phyloP scores from a whole-genome alignment of 2,329 filamentous ascomycete genomes.

The Arthrobotrys pseudoclavata region DNA sequence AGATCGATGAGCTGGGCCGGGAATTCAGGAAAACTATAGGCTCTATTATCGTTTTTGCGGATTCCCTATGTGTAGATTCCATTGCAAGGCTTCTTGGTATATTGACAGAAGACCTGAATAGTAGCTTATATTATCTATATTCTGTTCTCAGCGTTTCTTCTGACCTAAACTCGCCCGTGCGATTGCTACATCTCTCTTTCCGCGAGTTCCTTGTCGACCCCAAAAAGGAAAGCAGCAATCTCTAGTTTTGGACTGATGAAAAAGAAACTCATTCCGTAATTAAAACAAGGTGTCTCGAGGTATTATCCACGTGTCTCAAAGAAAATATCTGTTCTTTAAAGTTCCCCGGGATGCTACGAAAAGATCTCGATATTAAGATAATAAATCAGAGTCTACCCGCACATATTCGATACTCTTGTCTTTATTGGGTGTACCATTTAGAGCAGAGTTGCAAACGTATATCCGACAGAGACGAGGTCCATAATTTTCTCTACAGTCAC shows the following conservation, averaged over 20 bases:
- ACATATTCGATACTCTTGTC: slow-evolving; percentile 23
- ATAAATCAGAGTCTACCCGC: not conserved
- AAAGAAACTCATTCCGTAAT: slow-evolving; percentile 4
- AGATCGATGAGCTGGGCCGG: not conserved
- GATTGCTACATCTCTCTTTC: slow-evolving; percentile 28
- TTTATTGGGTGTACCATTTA: slow-evolving; percentile 26
- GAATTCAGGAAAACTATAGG: slow-evolving; percentile 19
- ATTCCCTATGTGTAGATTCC: not conserved
- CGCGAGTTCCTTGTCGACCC: slow-evolving; percentile 26
- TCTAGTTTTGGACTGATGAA: slow-evolving; percentile 34
- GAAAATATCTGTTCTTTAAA: slow-evolving; percentile 16
- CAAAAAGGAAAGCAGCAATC: not conserved
- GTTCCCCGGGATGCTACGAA: slow-evolving; percentile 5
- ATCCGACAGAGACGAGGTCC: not conserved
- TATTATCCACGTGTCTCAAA: slow-evolving; percentile 11
- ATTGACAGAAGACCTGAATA: not conserved
- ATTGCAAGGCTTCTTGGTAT: slow-evolving; percentile 27
- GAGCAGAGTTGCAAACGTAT: not conserved
- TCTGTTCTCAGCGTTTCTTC: slow-evolving; percentile 27
- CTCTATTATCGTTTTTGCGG: slow-evolving; percentile 9
- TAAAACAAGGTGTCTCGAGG: not conserved
- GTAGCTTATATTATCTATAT: slow-evolving; percentile 12
- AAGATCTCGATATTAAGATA: not conserved
- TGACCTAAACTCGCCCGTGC: not conserved
- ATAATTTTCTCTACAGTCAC: slow-evolving; percentile 1